phyloP scores from a whole-genome alignment of 2,329 filamentous ascomycete species.

The Whalleya microplaca region DNA sequence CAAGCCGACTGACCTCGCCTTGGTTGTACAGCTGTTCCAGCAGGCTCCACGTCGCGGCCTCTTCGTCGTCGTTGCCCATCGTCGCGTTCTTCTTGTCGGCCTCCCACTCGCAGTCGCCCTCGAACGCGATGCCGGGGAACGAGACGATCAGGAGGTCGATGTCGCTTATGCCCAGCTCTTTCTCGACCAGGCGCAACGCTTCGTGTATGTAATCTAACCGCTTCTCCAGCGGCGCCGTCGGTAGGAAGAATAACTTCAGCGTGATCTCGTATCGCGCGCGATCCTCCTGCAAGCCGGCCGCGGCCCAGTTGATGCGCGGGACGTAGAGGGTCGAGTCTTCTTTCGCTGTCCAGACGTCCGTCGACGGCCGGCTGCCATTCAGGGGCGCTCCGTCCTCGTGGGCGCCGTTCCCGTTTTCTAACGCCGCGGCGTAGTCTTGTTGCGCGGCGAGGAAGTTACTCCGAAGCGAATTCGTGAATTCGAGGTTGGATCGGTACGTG shows the following conservation, averaged over 20 bases:
- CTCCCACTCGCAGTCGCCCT: slow-evolving; percentile 86
- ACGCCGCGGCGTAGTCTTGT: slow-evolving; percentile 55
- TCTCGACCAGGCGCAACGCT: slow-evolving; percentile 78
- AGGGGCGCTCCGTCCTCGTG: slow-evolving; percentile 38
- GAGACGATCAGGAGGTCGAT: slow-evolving; percentile 91
- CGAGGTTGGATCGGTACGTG: slow-evolving; percentile 85
- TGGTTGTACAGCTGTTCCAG: slow-evolving; percentile 74
- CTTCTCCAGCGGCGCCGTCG: slow-evolving; percentile 65
- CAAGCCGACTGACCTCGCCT: slow-evolving; percentile 75
- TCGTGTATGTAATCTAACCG: slow-evolving; percentile 74
- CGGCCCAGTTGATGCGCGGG: slow-evolving; percentile 74
- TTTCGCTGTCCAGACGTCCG: slow-evolving; percentile 69
- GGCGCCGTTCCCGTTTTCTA: slow-evolving; percentile 29
- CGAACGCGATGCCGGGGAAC: slow-evolving; percentile 91
- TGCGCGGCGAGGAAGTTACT: slow-evolving; percentile 80
- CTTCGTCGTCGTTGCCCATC: slow-evolving; percentile 69
- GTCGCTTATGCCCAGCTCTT: slow-evolving; percentile 73
- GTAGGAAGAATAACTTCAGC: slow-evolving; percentile 92
- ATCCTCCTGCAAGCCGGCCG: slow-evolving; percentile 77
- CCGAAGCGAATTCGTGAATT: slow-evolving; percentile 86
- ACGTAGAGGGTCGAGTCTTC: slow-evolving; percentile 69
- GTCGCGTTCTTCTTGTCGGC: slow-evolving; percentile 64
- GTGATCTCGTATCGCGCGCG: slow-evolving; percentile 89
- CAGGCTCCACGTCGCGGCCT: slow-evolving; percentile 69
- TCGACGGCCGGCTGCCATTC: slow-evolving; percentile 36